Conservation (phyloP, 2,329 filamentous ascomycete genomes). For the Trichophyton mentagrophytes region DNA sequence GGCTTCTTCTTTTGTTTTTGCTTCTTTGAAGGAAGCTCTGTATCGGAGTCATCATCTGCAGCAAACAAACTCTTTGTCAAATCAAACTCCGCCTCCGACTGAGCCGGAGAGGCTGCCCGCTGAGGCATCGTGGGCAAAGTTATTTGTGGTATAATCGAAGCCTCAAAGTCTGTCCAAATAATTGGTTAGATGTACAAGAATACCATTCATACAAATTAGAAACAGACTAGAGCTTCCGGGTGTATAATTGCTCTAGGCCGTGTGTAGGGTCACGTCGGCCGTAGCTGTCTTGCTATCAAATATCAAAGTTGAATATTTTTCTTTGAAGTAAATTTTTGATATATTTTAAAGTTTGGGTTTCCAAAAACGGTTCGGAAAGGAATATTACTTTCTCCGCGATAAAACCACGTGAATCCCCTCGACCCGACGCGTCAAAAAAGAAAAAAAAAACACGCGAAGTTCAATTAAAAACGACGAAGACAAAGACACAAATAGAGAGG, state of each 20-base stretch:
- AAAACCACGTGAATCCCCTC: background rate
- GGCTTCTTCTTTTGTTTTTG: constrained; percentile 33
- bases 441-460: constrained; percentile 1
- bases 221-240: background rate
- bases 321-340: background rate
- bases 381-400: background rate
- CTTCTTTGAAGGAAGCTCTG: constrained; percentile 23
- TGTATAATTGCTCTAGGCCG: background rate
- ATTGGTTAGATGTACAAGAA: background rate
- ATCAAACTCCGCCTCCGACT: constrained; percentile 83
- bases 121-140: constrained; percentile 45
- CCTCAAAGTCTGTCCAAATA: background rate
- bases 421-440: constrained; percentile 1
- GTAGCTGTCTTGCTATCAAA: background rate
- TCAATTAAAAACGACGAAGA: background rate
- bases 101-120: constrained; percentile 64
- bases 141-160: background rate
- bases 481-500: background rate
- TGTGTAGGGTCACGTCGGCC: background rate
- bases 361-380: background rate
- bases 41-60: constrained; percentile 40
- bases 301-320: background rate
- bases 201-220: background rate
- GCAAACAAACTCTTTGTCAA: constrained; percentile 69
- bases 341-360: background rate